Conservation (phyloP, 768 basidiomycete genomes). For the Boletellus sp. region DNA sequence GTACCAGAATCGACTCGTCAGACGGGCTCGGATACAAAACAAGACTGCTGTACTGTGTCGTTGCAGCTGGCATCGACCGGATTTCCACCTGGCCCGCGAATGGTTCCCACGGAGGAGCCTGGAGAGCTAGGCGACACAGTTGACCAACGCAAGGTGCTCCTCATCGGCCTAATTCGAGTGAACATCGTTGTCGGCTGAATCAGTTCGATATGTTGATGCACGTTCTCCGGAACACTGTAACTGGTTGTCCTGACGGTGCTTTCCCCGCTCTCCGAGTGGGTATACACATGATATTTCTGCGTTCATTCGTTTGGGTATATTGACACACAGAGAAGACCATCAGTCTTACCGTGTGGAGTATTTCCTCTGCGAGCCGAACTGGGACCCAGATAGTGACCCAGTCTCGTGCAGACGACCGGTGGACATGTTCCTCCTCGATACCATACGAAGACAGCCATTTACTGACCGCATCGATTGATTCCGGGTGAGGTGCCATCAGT, state of each 20-base stretch:
- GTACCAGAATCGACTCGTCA: not conserved
- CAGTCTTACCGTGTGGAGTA: conserved; percentile 63
- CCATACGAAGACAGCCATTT: conserved; percentile 61
- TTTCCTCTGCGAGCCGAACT: conserved; percentile 56
- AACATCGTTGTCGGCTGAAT: conserved; percentile 75
- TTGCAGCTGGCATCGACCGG: conserved; percentile 50
- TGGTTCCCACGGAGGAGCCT: conserved; percentile 10
- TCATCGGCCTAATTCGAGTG: conserved; percentile 42
- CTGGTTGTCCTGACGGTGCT: conserved; percentile 59
- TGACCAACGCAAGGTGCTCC: conserved; percentile 37
- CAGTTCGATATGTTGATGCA: conserved; percentile 61
- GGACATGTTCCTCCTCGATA: conserved; percentile 42
- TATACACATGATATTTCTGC: conserved; percentile 65
- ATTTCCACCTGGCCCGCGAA: conserved; percentile 31
- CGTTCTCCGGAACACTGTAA: conserved; percentile 59
- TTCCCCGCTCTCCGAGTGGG: conserved; percentile 50
- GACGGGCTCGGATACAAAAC: not conserved
- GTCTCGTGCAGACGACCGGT: conserved; percentile 61
- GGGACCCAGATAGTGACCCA: conserved; percentile 63
- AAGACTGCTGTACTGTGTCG: conserved; percentile 18
- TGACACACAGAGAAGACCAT: not conserved
- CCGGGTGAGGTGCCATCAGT: conserved; percentile 54
- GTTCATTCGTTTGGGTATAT: not conserved
- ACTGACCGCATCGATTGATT: conserved; percentile 51
- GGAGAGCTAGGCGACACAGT: conserved; percentile 1